Evolutionary conservation across 1,139 yeast genomes (phyloP), one percentile per base, ranked within the genome.

Genomic region (Kluyveromyces sp.): DNA sequence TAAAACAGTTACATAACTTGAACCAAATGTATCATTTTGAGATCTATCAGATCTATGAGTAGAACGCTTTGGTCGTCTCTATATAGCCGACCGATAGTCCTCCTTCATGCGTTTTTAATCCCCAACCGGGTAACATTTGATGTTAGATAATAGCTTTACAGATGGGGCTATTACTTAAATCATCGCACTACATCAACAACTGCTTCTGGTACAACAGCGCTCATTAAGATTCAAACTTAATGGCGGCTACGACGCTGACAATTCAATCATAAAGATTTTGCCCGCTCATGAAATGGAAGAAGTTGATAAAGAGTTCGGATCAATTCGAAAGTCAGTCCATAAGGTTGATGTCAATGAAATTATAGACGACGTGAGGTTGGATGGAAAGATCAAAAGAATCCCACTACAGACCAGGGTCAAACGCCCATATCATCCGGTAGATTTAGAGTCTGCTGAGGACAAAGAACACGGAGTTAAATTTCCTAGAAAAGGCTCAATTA

Each of bases 291-390:
- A 12, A 13, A 54, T 54, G 57, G 54, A 52, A 3, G 43, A 46
- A 19, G 29, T 54, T 13, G 56, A 55, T 33, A 33, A 43, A 4
- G 62, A 59, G 25, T 58, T 59, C 48, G 56, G 49, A 3, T 56
- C 61, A 8, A 40, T 58, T 13, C 51, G 61, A 31, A 55, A 50
- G 38, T 49, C 60, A 2, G 46, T 44, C n/a, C 44, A 40, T 17
- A 47, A 48, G 30, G 58, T 55, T 2, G 47, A 48, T 32, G 42
- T 55, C 2, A 49, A 48, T 20, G 46, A 51, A 12, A 59, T 59
- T 12, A 48, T 50, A 13, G 46, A 48, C 29, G 56, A 55, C 37
- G 46, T 47, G 18, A 47, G 46, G 35, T 39, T 44, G 26, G 45
- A 33, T 33, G 40, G 39, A 31, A 38, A 26, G 52, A 54, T 33